These are phyloP conservation scores for Didymellaceae sp. DNA, from an alignment of 2,329 filamentous ascomycete genomes.

Conservation along the genomic window DNA sequence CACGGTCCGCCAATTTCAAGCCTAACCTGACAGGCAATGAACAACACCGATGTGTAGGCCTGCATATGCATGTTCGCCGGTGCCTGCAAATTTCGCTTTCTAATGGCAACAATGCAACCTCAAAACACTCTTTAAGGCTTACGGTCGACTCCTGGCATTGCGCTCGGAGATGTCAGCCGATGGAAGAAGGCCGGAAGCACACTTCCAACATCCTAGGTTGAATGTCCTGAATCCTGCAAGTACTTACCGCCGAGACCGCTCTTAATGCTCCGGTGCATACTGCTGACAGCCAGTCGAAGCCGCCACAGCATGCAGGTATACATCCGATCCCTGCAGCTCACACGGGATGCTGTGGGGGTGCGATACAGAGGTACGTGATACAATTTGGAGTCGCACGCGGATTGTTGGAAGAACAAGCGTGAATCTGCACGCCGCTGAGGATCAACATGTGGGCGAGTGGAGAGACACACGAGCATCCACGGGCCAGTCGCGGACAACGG, in stretches of 20 bases:
- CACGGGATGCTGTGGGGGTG: constrained; percentile 35
- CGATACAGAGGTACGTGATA: constrained; percentile 35
- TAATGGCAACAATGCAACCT: constrained; percentile 11
- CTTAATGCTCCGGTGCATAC: constrained; percentile 11
- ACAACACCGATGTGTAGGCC: constrained; percentile 3
- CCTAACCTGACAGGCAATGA: constrained; percentile 3
- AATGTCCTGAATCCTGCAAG: neutral
- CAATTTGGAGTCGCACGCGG: constrained; percentile 33
- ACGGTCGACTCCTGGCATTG: constrained; percentile 4
- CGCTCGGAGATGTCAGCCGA: constrained; percentile 22
- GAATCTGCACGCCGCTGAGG: constrained; percentile 7
- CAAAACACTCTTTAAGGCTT: neutral
- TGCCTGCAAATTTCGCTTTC: constrained; percentile 19
- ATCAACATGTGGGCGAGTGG: constrained; percentile 28
- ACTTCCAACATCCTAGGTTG: constrained; percentile 1
- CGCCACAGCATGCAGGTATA: constrained; percentile 1
- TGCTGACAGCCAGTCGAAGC: constrained; percentile 18
- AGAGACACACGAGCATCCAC: constrained; percentile 19
- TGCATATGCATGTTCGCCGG: constrained; percentile 3
- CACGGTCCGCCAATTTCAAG: constrained; percentile 10
- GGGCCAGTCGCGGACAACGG: constrained; percentile 20
- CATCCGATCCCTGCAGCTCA: constrained; percentile 24
- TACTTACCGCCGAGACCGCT: constrained; percentile 23
- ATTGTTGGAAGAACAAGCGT: constrained; percentile 18
- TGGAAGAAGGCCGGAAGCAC: constrained; percentile 19